Percentiles rank a stretch among this genome's conserved stretches.
phyloP scores from a whole-genome alignment of 1,284 basidiomycete genomes.

The Trichosporon coremiiforme region DNA sequence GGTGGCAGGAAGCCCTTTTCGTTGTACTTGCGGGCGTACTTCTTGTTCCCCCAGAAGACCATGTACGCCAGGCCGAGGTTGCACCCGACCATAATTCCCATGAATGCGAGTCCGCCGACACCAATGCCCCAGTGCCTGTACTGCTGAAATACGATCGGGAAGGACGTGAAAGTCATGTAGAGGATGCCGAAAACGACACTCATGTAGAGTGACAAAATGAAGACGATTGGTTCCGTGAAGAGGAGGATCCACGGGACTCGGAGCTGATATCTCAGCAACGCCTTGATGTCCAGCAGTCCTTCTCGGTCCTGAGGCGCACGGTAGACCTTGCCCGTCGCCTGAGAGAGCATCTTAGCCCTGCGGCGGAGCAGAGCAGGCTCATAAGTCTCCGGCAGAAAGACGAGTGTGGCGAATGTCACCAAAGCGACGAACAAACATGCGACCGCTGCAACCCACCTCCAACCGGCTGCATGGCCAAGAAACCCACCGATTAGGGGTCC shows the following conservation, averaged over 20 bases:
- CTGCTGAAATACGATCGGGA: conserved; percentile 56
- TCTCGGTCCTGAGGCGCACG: conserved; percentile 55
- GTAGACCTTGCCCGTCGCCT: conserved; percentile 53
- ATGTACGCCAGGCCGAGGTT: conserved; percentile 64
- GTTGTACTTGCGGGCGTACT: conserved; percentile 33
- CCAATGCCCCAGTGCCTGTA: conserved; percentile 51
- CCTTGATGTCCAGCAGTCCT: conserved; percentile 40
- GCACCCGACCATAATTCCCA: conserved; percentile 65
- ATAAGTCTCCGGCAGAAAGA: conserved; percentile 57
- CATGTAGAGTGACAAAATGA: conserved; percentile 56
- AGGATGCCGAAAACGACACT: conserved; percentile 54
- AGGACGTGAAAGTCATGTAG: conserved; percentile 43
- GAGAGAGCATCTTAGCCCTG: conserved; percentile 47
- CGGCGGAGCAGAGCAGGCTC: conserved; percentile 54
- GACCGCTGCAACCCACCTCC: conserved; percentile 66
- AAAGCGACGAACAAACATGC: conserved; percentile 60
- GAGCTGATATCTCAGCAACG: conserved; percentile 50
- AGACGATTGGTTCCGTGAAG: conserved; percentile 55
- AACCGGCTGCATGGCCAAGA: conserved; percentile 45
- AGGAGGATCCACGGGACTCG: conserved; percentile 55
- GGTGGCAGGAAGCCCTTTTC: conserved; percentile 38
- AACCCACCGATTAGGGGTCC: conserved; percentile 52
- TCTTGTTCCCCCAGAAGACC: conserved; percentile 43
- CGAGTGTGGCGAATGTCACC: conserved; percentile 22
- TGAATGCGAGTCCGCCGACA: conserved; percentile 65